phyloP scores from a whole-genome alignment of 2,329 filamentous ascomycete species.

The Fusarium concolor region DNA sequence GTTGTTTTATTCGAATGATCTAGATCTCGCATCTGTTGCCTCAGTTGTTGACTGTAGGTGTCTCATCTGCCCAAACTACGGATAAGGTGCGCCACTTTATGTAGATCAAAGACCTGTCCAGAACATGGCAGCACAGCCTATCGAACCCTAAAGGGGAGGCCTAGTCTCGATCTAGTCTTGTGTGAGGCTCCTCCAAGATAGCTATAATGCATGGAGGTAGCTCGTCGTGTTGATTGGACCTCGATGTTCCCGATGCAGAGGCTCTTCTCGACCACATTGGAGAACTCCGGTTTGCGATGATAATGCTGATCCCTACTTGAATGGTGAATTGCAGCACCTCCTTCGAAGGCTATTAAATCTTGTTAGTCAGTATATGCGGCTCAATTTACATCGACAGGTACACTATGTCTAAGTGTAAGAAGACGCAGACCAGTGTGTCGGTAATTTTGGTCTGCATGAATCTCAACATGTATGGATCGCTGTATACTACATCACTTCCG shows the following conservation, averaged over 20 bases:
- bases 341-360: neutral
- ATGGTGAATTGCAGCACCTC: neutral
- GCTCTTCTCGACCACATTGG: neutral
- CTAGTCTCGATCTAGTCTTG: neutral
- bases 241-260: neutral
- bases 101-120: slow-evolving; percentile 1
- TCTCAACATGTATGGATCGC: neutral
- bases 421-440: neutral
- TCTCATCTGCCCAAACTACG: no score
- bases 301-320: neutral
- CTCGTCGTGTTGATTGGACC: neutral
- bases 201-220: neutral
- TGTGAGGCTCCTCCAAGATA: neutral
- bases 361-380: neutral
- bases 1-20: neutral
- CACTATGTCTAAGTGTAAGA: neutral
- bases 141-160: neutral
- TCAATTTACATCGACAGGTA: neutral
- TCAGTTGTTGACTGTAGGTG: no score
- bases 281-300: neutral
- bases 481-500: neutral
- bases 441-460: neutral
- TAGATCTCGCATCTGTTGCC: no score
- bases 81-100: neutral
- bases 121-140: neutral